A percentile compares a stretch with the other conserved stretches of the same genome.
These are phyloP conservation scores for Pseudogymnoascus sp. DNA, from an alignment of 2,329 filamentous ascomycete genomes.

Conservation along the genomic window DNA sequence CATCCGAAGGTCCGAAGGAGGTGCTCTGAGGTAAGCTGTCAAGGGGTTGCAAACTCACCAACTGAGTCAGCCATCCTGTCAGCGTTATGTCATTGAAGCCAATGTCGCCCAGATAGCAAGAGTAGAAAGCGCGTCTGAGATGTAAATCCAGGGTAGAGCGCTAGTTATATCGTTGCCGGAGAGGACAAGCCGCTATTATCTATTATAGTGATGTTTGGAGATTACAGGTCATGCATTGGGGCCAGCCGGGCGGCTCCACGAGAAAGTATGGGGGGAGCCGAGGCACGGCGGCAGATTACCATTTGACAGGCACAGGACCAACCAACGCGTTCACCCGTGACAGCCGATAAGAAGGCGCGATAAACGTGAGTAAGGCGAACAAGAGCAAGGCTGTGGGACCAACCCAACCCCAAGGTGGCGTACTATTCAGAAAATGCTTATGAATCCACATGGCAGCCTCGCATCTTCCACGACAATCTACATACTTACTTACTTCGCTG, in stretches of 20 bases:
- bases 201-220: conserved; percentile 6
- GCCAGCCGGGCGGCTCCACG: neutral
- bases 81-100: conserved; percentile 4
- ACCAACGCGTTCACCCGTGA: neutral
- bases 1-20: conserved; percentile 4
- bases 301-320: neutral
- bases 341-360: neutral
- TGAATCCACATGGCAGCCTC: conserved; percentile 1
- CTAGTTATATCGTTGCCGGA: neutral
- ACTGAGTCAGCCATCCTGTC: conserved; percentile 44
- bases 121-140: neutral
- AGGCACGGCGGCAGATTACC: conserved; percentile 1
- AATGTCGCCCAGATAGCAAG: neutral
- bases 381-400: neutral
- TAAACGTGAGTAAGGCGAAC: neutral
- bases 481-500: neutral
- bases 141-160: neutral
- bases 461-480: neutral
- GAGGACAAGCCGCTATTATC: conserved; percentile 4
- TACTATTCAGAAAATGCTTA: conserved; percentile 1
- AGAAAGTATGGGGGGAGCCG: conserved; percentile 7
- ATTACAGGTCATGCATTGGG: neutral
- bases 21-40: neutral
- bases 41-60: conserved; percentile 29
- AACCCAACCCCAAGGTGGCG: conserved; percentile 4